Conservation (phyloP, 2,329 filamentous ascomycete genomes). For the Eurotiales sp. region DNA sequence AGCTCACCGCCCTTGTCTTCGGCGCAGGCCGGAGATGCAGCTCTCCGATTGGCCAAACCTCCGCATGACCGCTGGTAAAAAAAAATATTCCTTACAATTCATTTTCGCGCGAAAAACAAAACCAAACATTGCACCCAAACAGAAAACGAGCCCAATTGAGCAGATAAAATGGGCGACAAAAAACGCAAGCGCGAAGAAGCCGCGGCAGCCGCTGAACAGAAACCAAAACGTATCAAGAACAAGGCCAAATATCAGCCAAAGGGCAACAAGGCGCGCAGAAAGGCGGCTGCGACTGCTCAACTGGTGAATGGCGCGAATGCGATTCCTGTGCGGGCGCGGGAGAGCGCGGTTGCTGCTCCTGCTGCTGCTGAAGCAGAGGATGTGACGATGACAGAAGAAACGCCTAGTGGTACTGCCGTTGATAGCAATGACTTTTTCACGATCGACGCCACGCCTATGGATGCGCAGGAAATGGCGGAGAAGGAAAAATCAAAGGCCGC, state of each 20-base stretch:
- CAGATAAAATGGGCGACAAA: slow-evolving; percentile 36
- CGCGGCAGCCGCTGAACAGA: slow-evolving; percentile 27
- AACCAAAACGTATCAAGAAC: slow-evolving; percentile 19
- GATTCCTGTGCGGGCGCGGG: slow-evolving; percentile 12
- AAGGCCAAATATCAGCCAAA: slow-evolving; percentile 22
- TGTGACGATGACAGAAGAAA: not conserved
- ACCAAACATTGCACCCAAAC: not conserved
- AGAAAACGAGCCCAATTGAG: too few relatives aligned
- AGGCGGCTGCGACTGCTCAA: slow-evolving; percentile 15
- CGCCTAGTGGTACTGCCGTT: too few relatives aligned
- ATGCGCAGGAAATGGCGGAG: slow-evolving; percentile 10
- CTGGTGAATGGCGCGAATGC: slow-evolving; percentile 12
- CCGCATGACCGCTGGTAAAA: not conserved
- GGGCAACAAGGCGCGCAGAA: slow-evolving; percentile 22
- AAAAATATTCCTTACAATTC: not conserved
- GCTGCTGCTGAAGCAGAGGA: not conserved
- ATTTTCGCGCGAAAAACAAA: not conserved
- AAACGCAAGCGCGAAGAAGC: slow-evolving; percentile 38
- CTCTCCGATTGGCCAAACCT: not conserved
- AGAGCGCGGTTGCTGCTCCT: not conserved
- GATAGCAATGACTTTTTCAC: slow-evolving; percentile 7
- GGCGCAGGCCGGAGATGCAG: slow-evolving; percentile 59
- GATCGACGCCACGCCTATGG: slow-evolving; percentile 15
- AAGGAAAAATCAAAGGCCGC: slow-evolving; percentile 9
- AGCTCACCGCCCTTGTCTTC: slow-evolving; percentile 68